phyloP scores from a whole-genome alignment of 257 asterid genomes.

The Nicotiana undulata region DNA sequence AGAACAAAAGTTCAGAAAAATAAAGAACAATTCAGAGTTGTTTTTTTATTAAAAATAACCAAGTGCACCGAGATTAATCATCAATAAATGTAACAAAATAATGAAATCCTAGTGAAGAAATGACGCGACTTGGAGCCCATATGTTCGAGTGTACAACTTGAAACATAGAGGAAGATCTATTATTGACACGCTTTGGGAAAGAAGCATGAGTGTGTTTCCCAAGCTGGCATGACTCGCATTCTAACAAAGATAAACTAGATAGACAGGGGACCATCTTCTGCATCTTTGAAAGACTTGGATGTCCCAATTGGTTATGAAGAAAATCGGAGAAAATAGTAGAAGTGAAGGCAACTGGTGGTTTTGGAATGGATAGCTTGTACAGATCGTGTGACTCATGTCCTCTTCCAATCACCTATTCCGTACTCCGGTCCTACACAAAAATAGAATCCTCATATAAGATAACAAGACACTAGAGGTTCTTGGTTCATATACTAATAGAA shows the following conservation, averaged over 20 bases:
- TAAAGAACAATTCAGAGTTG: background rate
- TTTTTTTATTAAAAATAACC: background rate
- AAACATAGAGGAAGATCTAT: background rate
- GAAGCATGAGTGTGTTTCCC: background rate
- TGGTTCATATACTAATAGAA: too few species aligned
- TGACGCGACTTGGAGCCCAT: background rate
- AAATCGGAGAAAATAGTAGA: too few species aligned
- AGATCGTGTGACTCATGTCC: too few species aligned
- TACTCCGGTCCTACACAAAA: too few species aligned
- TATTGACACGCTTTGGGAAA: background rate
- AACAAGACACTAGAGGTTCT: too few species aligned
- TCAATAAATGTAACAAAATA: background rate
- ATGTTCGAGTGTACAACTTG: background rate
- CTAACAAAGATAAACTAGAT: background rate
- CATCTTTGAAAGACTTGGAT: background rate
- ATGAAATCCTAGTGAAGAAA: background rate
- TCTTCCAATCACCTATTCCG: too few species aligned
- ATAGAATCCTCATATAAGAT: too few species aligned
- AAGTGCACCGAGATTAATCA: background rate
- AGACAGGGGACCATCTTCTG: background rate
- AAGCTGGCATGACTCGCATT: background rate
- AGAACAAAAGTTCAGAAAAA: background rate
- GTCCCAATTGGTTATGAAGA: too few species aligned
- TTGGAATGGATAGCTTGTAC: too few species aligned
- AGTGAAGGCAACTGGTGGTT: too few species aligned